Evolutionary conservation across 2,329 filamentous ascomycete species (phyloP).

Genomic region (Proliferodiscus dingleyae): DNA sequence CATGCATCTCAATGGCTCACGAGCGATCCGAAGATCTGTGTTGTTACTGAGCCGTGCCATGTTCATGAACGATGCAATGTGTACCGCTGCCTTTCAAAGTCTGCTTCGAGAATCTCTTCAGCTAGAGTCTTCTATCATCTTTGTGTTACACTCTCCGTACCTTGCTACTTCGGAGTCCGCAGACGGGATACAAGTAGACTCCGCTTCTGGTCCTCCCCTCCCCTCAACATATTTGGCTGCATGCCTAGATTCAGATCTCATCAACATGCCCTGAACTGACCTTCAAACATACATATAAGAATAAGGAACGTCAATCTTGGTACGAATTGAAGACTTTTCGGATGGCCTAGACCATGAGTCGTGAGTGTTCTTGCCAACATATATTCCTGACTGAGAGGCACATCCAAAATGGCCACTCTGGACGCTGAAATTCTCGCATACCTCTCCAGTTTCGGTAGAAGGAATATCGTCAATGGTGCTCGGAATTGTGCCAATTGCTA

Average conservation of each 20-base stretch:
- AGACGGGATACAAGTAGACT: too few species aligned
- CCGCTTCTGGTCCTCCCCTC: background rate
- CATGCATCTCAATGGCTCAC: too few species aligned
- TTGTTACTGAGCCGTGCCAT: too few species aligned
- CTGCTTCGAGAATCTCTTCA: too few species aligned
- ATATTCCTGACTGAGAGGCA: slow-evolving; percentile 56
- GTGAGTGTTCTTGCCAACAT: slow-evolving; percentile 31
- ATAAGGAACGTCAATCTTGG: slow-evolving; percentile 47
- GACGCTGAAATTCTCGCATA: background rate
- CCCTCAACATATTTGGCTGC: background rate
- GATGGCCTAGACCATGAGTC: background rate
- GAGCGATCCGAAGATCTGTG: too few species aligned
- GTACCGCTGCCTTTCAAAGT: too few species aligned
- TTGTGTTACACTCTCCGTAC: too few species aligned
- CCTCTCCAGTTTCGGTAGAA: slow-evolving; percentile 8
- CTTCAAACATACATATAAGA: slow-evolving; percentile 16
- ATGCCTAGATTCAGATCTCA: too few species aligned
- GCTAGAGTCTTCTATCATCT: too few species aligned
- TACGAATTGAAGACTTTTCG: slow-evolving; percentile 4
- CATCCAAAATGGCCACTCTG: slow-evolving; percentile 52
- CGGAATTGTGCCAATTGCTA: slow-evolving; percentile 24
- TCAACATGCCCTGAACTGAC: too few species aligned
- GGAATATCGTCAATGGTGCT: slow-evolving; percentile 29
- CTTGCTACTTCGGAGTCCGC: too few species aligned
- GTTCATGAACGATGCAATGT: too few species aligned